Evolutionary conservation across 345 rosid species (phyloP), one percentile per base, ranked within the genome.

Genomic region (Populus davidiana): DNA sequence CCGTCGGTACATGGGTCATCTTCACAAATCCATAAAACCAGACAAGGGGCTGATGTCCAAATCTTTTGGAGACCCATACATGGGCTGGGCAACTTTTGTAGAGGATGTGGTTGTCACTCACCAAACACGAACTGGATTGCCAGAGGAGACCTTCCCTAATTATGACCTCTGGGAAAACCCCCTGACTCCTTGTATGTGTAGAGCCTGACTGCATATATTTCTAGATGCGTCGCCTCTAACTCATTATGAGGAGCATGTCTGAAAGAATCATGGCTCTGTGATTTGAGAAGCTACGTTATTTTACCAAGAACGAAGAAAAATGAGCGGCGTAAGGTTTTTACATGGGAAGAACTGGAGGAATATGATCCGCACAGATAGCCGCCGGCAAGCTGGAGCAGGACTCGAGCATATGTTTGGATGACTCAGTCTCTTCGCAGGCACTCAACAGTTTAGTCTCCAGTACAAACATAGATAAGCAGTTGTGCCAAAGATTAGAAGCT

Each of bases 121-220:
- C 88, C 98, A 94, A 83, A 92, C 98, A 5, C 83, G 99, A 77
- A 92, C 99, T 5, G 99, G 98, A 80, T 84, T 96, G 77, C 99
- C 99, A 0, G 99, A 96, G 86, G 99, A 90, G 81, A 96, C 99
- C n/a, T 96, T 96, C 85, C 99, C 99, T 16, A 92, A 94, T 87
- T 96, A 92, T 68, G 99, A 96, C 82, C 89, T 96, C n/a, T 96
- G 99, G 99, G 99, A 96, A 86, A 96, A 96, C 72, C 99, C 99
- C 68, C 85, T 96, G 65, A 96, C 98, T 76, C 98, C 99, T 77
- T 96, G 98, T 88, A 96, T 96, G 99, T 96, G 99, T 83, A 93
- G 87, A 85, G 96, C 98, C 80, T 94, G 89, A 96, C 59, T 44
- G 61, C 66, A 20, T 41, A 47, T 49, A 73, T 33, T 36, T 70